Evolutionary conservation across 2,329 filamentous ascomycete species (phyloP).

Genomic region (Fusarium sororula): DNA sequence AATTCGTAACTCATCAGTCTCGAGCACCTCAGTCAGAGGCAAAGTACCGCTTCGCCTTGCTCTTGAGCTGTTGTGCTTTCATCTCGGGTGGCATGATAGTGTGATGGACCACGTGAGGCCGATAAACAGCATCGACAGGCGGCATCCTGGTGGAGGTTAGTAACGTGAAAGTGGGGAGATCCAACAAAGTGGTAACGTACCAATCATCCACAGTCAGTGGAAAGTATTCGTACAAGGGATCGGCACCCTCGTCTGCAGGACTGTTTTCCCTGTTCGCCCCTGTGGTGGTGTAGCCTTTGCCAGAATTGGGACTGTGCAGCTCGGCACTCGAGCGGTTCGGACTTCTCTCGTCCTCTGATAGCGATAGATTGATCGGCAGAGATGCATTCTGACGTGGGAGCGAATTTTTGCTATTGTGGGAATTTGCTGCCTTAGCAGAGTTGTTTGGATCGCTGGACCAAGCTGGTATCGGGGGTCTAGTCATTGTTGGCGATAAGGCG

Average conservation of each 20-base stretch:
- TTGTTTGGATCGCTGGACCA: constrained; percentile 54
- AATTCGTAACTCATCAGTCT: constrained; percentile 39
- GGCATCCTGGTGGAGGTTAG: constrained; percentile 68
- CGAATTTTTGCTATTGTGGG: constrained; percentile 36
- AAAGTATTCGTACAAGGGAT: constrained; percentile 94
- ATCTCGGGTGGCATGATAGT: constrained; percentile 75
- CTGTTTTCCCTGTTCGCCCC: constrained; percentile 61
- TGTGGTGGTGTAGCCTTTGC: constrained; percentile 49
- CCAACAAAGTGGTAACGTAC: constrained; percentile 51
- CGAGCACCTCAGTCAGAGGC: constrained; percentile 62
- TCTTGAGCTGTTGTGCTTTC: constrained; percentile 73
- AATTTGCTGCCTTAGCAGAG: constrained; percentile 28
- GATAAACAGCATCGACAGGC: constrained; percentile 87
- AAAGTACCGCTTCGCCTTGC: constrained; percentile 77
- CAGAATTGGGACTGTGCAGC: constrained; percentile 60
- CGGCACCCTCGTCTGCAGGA: constrained; percentile 78
- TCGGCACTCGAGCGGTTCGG: constrained; percentile 62
- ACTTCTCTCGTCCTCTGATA: constrained; percentile 69
- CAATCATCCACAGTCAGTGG: constrained; percentile 90
- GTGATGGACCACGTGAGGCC: constrained; percentile 94
- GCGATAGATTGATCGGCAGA: constrained; percentile 61
- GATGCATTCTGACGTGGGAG: constrained; percentile 43
- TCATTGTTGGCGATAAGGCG: constrained; percentile 61
- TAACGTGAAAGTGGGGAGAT: neutral
- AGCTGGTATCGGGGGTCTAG: constrained; percentile 62